A percentile compares a stretch with the other conserved stretches of the same genome.
These are phyloP conservation scores for Citrullus mucosospermus DNA, from an alignment of 306 rosid species.

Conservation along the genomic window DNA sequence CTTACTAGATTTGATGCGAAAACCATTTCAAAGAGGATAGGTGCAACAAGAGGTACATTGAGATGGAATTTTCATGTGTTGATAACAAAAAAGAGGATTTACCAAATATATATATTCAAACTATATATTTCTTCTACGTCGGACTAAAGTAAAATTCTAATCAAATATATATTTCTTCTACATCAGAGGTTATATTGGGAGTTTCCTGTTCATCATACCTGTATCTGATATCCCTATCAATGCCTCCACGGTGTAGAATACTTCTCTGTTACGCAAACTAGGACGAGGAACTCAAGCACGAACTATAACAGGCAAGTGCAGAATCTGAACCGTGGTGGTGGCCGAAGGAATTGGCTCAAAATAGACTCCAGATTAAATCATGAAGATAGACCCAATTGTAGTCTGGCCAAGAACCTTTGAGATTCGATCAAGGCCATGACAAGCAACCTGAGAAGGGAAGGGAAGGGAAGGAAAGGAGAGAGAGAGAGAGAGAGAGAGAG, in stretches of 20 bases:
- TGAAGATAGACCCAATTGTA: slow-evolving; percentile 73
- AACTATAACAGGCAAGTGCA: background rate
- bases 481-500: slow-evolving; percentile 9
- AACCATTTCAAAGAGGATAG: background rate
- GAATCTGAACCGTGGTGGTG: slow-evolving; percentile 12
- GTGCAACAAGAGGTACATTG: background rate
- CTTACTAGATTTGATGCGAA: background rate
- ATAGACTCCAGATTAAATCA: slow-evolving; percentile 41
- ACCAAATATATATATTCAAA: background rate
- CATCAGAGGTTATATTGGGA: background rate
- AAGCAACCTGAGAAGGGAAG: slow-evolving; percentile 57
- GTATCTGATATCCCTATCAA: background rate
- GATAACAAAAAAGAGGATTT: background rate
- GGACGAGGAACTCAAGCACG: background rate
- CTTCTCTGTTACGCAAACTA: background rate
- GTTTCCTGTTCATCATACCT: slow-evolving; percentile 7
- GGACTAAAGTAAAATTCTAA: background rate
- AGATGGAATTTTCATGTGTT: background rate
- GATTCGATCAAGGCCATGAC: slow-evolving; percentile 94
- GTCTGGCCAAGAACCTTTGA: slow-evolving; percentile 95
- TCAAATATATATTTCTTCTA: background rate
- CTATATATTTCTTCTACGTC: background rate
- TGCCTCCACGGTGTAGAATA: background rate
- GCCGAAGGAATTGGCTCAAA: background rate
- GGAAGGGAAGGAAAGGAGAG: slow-evolving; percentile 1